These are phyloP conservation scores for Fusarium robinianum DNA, from an alignment of 2,329 filamentous ascomycete species.

Conservation along the genomic window DNA sequence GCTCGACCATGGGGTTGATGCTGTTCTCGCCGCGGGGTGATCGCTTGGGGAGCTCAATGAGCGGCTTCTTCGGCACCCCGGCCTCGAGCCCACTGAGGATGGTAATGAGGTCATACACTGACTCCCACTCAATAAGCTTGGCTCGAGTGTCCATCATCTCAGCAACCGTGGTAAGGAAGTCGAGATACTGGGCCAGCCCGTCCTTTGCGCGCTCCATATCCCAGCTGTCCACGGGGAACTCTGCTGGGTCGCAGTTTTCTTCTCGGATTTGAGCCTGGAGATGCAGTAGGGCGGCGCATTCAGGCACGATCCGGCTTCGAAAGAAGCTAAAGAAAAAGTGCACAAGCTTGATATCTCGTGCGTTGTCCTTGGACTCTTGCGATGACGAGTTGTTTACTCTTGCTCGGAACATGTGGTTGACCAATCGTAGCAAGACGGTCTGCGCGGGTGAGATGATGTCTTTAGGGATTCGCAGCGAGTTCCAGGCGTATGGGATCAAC, in stretches of 20 bases:
- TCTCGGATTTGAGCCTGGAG: conserved; percentile 88
- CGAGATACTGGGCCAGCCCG: conserved; percentile 89
- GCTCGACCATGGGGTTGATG: conserved; percentile 57
- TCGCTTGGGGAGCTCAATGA: conserved; percentile 53
- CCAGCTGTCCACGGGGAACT: conserved; percentile 94
- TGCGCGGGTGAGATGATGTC: conserved; percentile 96
- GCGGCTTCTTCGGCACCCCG: conserved; percentile 81
- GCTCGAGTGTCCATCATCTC: conserved; percentile 83
- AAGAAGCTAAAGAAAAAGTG: conserved; percentile 95
- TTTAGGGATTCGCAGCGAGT: conserved; percentile 87
- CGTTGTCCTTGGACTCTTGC: conserved; percentile 57
- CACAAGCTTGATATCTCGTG: conserved; percentile 65
- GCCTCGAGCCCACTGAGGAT: conserved; percentile 85
- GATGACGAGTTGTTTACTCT: conserved; percentile 49
- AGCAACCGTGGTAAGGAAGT: conserved; percentile 88
- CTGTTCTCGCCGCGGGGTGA: conserved; percentile 26
- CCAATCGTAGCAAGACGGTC: conserved; percentile 86
- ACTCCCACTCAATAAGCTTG: conserved; percentile 89
- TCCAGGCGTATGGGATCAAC: conserved; percentile 89
- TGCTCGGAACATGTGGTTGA: conserved; percentile 83
- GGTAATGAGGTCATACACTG: conserved; percentile 84
- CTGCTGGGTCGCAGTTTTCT: conserved; percentile 73
- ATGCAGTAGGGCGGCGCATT: conserved; percentile 92
- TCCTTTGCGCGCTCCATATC: conserved; percentile 98
- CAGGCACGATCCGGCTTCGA: conserved; percentile 87